Evolutionary conservation across 2,329 filamentous ascomycete species (phyloP), one percentile per base, ranked within the genome.

Genomic region (Penicillium sp.): DNA sequence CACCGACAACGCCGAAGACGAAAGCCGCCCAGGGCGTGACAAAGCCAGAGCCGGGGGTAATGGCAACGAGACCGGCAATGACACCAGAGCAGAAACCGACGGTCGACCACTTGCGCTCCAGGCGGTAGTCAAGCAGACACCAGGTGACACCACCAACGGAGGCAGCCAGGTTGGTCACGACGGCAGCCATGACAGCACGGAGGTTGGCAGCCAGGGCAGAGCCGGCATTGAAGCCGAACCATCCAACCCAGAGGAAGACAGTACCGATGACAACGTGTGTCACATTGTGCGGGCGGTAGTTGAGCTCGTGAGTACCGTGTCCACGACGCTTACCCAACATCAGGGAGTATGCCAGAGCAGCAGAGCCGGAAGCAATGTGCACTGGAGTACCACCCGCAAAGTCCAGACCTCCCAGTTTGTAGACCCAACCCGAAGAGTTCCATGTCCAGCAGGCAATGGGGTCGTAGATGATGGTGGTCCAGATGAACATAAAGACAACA

Each of bases 391-490:
- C 91, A 57, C 91, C 90, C 20, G 91, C 91, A 65, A 94, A 95
- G 73, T 95, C 91, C 40, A 95, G 81, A 25, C 88, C 89, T 42
- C 90, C 90, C 74, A 95, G 81, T 59, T 82, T 79, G 72, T 81
- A 88, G 11, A 86, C 84, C 91, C 91, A 96, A 20, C 91, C 91
- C 28, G 77, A 76, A 0, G 88, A 73, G 69, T 95, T 95, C 91
- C 91, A 96, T 8, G 89, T 95, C 91, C 91, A 96, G 80, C 90
- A 95, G 41, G 91, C 91, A 67, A 96, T 91, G 2, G 90, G 88
- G 64, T 96, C 90, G 73, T 96, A 96, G 68, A 96, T 88, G 53
- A 95, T 68, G 5, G 91, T 96, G 1, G 87, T 81, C 91, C 91
- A 96, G 69, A 95, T 77, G 67, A 96, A 92, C 86, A 95, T 94